These are phyloP conservation scores for Camelina sativa DNA, from an alignment of 345 rosid species.

Conservation along the genomic window DNA sequence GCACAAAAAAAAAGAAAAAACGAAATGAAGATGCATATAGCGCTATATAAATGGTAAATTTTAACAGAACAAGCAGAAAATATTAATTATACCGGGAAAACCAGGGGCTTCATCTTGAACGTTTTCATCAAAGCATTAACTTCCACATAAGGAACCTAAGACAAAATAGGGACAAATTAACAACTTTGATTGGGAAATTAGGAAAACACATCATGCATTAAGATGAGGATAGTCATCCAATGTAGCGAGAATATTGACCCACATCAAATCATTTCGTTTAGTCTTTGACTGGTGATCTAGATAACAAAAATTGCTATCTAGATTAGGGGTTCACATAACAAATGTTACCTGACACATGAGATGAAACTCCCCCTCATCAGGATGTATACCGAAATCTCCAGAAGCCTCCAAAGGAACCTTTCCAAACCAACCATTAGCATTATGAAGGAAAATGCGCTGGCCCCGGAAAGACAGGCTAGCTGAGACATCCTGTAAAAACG, in stretches of 20 bases:
- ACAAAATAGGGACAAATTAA: slow-evolving; percentile 28
- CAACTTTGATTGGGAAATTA: slow-evolving; percentile 2
- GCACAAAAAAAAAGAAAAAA: not conserved
- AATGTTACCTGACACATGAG: slow-evolving; percentile 90
- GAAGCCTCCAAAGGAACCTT: slow-evolving; percentile 96
- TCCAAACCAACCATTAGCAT: slow-evolving; percentile 95
- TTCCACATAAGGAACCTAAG: slow-evolving; percentile 91
- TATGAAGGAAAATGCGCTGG: slow-evolving; percentile 87
- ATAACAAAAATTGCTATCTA: not conserved
- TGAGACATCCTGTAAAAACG: slow-evolving; percentile 70
- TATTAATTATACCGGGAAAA: slow-evolving; percentile 72
- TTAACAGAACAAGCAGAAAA: slow-evolving; percentile 24
- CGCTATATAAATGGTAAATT: not conserved
- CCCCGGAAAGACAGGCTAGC: slow-evolving; percentile 90
- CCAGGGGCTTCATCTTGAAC: slow-evolving; percentile 87
- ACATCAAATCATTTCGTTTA: slow-evolving; percentile 1
- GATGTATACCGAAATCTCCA: slow-evolving; percentile 97
- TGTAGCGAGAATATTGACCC: slow-evolving; percentile 13
- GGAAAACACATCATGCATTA: not conserved
- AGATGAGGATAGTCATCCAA: slow-evolving; percentile 14
- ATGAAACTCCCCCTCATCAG: slow-evolving; percentile 98
- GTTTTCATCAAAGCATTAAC: slow-evolving; percentile 90
- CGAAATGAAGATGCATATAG: not conserved
- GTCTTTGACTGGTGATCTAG: slow-evolving; percentile 18
- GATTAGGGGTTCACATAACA: slow-evolving; percentile 11